Conservation (phyloP, 257 asterid genomes). For the Eucommia ulmoides region DNA sequence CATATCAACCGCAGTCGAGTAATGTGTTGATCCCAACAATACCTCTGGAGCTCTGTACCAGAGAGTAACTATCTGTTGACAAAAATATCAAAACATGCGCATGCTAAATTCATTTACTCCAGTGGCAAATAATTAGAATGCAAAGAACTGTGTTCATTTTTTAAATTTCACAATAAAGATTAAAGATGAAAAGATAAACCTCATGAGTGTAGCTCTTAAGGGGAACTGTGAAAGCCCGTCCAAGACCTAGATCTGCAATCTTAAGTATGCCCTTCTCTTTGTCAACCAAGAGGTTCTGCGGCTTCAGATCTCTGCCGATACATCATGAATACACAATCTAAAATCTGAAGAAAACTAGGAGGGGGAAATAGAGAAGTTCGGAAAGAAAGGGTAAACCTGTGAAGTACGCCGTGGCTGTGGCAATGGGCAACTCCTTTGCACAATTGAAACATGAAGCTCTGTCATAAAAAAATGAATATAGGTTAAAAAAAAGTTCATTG, state of each 20-base stretch:
- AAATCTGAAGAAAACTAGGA: too few species aligned
- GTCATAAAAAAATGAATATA: too few species aligned
- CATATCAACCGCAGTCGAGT: constrained; percentile 92
- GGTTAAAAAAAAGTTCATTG: too few species aligned
- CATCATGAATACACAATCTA: too few species aligned
- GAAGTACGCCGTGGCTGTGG: constrained; percentile 94
- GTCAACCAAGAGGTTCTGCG: constrained; percentile 81
- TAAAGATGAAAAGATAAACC: constrained; percentile 17
- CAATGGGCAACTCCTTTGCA: constrained; percentile 92
- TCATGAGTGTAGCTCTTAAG: constrained; percentile 95
- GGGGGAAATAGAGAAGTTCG: neutral
- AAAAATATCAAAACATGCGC: neutral
- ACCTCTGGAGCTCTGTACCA: constrained; percentile 99
- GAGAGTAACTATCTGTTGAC: constrained; percentile 61
- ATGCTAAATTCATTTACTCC: too few species aligned
- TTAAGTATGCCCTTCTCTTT: constrained; percentile 85
- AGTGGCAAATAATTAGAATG: neutral
- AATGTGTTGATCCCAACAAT: constrained; percentile 76
- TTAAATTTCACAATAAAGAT: too few species aligned
- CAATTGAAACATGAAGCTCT: constrained; percentile 69
- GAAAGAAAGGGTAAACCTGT: constrained; percentile 17
- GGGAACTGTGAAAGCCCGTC: constrained; percentile 90
- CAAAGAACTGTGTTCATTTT: too few species aligned
- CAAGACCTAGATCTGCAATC: constrained; percentile 96
- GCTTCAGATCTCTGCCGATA: constrained; percentile 89